Evolutionary conservation across 768 basidiomycete genomes (phyloP).

Genomic region (Pleurotus tuber-regium): DNA sequence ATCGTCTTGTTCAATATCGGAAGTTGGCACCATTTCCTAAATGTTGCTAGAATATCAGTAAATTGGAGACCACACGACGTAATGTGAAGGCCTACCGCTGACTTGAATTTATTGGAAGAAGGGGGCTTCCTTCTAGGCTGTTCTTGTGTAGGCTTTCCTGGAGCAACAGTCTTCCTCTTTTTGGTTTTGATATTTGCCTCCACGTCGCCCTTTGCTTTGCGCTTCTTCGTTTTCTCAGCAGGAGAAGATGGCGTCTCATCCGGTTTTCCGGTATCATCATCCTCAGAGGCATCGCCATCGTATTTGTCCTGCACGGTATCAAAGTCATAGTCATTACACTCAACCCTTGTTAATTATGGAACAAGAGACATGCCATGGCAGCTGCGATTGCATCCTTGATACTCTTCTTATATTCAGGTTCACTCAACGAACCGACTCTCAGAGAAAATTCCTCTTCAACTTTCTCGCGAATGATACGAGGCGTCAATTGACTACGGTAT

Average conservation of each 20-base stretch:
- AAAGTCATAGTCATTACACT: neutral
- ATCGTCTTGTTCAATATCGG: conserved; percentile 33
- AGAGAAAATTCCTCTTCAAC: conserved; percentile 47
- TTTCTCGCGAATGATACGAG: conserved; percentile 46
- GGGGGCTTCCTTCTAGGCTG: conserved; percentile 6
- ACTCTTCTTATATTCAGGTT: conserved; percentile 39
- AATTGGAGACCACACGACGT: neutral
- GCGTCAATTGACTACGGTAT: conserved; percentile 40
- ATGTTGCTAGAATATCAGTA: neutral
- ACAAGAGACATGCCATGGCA: conserved; percentile 30
- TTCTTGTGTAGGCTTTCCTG: neutral
- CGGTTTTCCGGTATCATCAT: conserved; percentile 7
- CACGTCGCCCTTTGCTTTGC: conserved; percentile 10
- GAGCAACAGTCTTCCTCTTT: conserved; percentile 15
- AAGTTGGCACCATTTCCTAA: conserved; percentile 33
- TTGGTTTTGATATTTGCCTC: conserved; percentile 11
- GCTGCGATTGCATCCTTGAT: conserved; percentile 42
- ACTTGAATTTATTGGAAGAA: conserved; percentile 31
- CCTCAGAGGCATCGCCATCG: neutral
- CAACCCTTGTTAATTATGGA: conserved; percentile 2
- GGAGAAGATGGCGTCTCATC: conserved; percentile 5
- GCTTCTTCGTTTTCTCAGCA: neutral
- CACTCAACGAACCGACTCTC: conserved; percentile 41
- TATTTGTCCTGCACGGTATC: neutral
- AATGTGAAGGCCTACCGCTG: conserved; percentile 26